Evolutionary conservation across 257 asterid genomes (phyloP).

Genomic region (Leonotis leonurus): DNA sequence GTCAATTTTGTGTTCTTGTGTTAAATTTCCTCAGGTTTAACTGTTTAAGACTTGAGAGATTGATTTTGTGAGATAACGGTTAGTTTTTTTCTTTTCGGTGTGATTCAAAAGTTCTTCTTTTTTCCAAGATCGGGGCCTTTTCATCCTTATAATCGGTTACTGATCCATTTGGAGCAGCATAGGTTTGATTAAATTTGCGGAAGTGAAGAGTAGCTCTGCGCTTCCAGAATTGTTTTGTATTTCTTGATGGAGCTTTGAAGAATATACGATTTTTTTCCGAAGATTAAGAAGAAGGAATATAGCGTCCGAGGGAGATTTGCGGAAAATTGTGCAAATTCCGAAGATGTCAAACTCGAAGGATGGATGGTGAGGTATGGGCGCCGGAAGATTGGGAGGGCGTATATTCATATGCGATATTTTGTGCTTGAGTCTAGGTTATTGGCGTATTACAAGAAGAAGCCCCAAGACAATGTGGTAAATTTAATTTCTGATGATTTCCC

Average conservation of each 20-base stretch:
- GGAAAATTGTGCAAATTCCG: conserved; percentile 8
- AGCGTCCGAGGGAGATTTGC: conserved; percentile 16
- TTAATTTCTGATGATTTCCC: neutral
- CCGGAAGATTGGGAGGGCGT: conserved; percentile 93
- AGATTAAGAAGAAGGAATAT: conserved; percentile 4
- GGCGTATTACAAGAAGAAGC: conserved; percentile 96
- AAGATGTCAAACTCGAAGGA: conserved; percentile 82
- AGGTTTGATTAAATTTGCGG: conserved; percentile 22
- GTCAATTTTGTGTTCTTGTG: conserved; percentile 24
- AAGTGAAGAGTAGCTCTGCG: conserved; percentile 33
- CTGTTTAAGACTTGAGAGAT: conserved; percentile 2
- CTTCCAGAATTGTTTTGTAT: conserved; percentile 28
- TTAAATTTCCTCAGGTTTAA: neutral
- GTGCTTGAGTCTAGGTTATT: conserved; percentile 83
- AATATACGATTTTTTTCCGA: neutral
- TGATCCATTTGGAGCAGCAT: conserved; percentile 26
- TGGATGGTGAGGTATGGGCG: conserved; percentile 99
- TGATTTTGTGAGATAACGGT: conserved; percentile 11
- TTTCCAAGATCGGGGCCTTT: conserved; percentile 20
- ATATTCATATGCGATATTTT: conserved; percentile 92
- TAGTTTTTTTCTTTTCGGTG: neutral
- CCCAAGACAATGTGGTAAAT: conserved; percentile 80
- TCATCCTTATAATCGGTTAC: conserved; percentile 12
- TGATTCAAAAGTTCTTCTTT: neutral
- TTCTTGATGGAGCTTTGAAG: conserved; percentile 13